phyloP scores from a whole-genome alignment of 306 rosid genomes.

The Castanea crenata region DNA sequence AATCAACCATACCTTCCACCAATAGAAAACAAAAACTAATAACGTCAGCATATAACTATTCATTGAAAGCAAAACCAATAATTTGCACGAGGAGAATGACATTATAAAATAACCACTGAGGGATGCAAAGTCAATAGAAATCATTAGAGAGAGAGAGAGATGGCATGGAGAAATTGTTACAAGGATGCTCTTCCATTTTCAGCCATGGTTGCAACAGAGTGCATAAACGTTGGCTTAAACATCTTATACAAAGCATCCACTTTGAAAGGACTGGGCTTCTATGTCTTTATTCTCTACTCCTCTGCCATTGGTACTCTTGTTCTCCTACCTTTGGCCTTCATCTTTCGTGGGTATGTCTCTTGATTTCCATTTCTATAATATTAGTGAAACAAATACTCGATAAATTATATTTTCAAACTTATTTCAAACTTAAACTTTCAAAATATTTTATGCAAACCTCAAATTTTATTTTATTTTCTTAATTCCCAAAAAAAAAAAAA shows the following conservation, averaged over 20 bases:
- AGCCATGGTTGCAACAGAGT: conserved; percentile 46
- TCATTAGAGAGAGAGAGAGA: conserved; percentile 14
- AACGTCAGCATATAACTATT: no score
- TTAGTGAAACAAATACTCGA: no score
- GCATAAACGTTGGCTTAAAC: conserved; percentile 42
- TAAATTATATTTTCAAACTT: no score
- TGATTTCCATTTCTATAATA: neutral
- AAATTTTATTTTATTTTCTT: no score
- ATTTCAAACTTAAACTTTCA: no score
- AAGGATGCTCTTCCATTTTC: conserved; percentile 43
- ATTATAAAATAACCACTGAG: no score
- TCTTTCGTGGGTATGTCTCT: conserved; percentile 39
- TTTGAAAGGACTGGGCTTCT: conserved; percentile 44
- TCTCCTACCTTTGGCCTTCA: conserved; percentile 46
- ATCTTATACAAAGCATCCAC: conserved; percentile 53
- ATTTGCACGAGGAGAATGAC: no score
- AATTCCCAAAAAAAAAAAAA: no score
- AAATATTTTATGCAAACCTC: no score
- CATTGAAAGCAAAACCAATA: no score
- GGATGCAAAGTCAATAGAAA: neutral
- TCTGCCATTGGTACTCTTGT: conserved; percentile 30
- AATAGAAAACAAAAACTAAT: no score
- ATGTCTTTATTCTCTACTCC: conserved; percentile 49
- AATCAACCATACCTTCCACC: no score
- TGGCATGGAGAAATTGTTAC: conserved; percentile 19